Evolutionary conservation across 305 asterid species (phyloP), one percentile per base, ranked within the genome.

Genomic region (Stenogyne calaminthoides): DNA sequence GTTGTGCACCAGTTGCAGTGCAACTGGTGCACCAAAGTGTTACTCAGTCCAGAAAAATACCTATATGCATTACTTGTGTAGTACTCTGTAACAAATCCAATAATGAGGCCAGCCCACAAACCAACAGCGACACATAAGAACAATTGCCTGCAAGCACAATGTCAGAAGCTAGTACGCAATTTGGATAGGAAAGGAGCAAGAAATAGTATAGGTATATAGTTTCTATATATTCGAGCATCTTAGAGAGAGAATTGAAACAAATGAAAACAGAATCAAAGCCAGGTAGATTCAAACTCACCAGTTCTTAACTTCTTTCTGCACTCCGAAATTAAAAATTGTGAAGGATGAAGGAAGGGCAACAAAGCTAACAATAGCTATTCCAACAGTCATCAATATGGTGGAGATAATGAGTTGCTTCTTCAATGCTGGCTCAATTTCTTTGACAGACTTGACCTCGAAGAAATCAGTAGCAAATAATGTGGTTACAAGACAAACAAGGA

Each of bases 41-140:
- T 32, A 27, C 32, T 27, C 3, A 32, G 36, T 32, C 36, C 34
- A 49, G 65, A 61, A 58, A 65, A 18, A 56, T 81, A 84, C 90
- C 91, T 85, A 65, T 88, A 88, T 20, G 93, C 90, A 79, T 85
- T 88, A 81, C 93, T 88, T 27, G 93, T 88, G 54, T 68, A 88
- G 83, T 88, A 88, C 85, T 88, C 93, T 3, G 93, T 88, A 44
- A 88, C 82, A 19, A 87, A 87, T 7, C 92, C 92, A 58, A 85
- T 87, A 68, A 87, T 80, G 47, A 87, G 85, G 46, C 90, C 93
- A 40, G 90, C 93, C 93, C 93, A 88, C 73, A 88, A 76, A 68
- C 93, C 90, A 84, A 88, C 93, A 61, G 84, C 83, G 0, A 88
- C 93, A 40, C 90, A 88, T n/a, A 88, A 78, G 85, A 88, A 88